These are phyloP conservation scores for Ceratocystis ficicola DNA, from an alignment of 2,329 filamentous ascomycete genomes.

Conservation along the genomic window DNA sequence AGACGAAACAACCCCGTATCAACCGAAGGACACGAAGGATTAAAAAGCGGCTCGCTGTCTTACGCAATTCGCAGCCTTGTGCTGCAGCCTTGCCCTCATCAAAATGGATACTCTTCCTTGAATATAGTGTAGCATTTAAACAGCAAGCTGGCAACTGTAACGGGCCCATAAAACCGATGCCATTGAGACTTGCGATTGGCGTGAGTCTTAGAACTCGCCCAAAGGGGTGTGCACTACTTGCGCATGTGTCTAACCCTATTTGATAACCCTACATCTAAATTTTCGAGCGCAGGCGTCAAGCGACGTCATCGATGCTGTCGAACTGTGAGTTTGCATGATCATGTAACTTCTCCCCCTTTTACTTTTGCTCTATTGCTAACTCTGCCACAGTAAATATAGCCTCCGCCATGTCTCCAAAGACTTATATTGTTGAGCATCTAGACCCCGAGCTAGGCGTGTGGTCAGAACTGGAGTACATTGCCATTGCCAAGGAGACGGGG, in stretches of 20 bases:
- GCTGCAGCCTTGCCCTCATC: background rate
- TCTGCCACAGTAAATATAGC: background rate
- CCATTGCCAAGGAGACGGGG: constrained; percentile 72
- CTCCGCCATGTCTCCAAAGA: constrained; percentile 31
- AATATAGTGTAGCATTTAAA: background rate
- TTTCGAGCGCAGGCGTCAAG: background rate
- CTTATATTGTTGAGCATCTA: constrained; percentile 91
- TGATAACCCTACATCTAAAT: background rate
- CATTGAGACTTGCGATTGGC: background rate
- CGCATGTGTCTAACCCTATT: background rate
- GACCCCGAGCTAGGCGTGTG: constrained; percentile 87
- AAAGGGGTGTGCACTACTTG: background rate
- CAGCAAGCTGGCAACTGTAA: constrained; percentile 6
- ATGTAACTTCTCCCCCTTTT: no score
- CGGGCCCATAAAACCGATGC: background rate
- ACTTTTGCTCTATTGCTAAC: background rate
- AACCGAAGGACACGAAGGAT: background rate
- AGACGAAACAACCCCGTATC: background rate
- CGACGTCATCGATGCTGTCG: constrained; percentile 11
- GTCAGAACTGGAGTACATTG: constrained; percentile 85
- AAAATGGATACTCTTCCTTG: background rate
- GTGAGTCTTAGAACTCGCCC: background rate
- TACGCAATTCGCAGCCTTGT: background rate
- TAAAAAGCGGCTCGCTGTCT: background rate
- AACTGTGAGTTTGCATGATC: no score